Conservation (phyloP, 805 yeast genomes). For the Ogataea methylovora region DNA sequence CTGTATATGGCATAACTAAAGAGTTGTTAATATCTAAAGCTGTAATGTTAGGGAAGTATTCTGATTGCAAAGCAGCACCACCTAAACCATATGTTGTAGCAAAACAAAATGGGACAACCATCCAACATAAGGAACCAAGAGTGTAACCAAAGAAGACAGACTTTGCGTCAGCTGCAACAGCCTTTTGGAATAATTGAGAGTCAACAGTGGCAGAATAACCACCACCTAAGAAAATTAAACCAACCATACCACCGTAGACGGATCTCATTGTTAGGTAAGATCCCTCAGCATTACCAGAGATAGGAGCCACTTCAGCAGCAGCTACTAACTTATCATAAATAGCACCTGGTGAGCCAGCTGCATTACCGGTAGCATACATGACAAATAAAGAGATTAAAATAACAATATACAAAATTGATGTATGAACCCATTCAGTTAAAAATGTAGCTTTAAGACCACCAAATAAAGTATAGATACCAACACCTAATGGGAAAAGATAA, state of each 20-base stretch:
- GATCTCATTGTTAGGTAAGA: slow-evolving; percentile 23
- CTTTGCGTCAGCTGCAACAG: slow-evolving; percentile 31
- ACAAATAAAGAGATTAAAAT: slow-evolving; percentile 25
- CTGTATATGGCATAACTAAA: slow-evolving; percentile 44
- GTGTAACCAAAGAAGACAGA: slow-evolving; percentile 33
- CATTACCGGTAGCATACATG: slow-evolving; percentile 27
- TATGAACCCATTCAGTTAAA: slow-evolving; percentile 45
- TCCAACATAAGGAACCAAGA: slow-evolving; percentile 38
- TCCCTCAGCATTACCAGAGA: slow-evolving; percentile 14
- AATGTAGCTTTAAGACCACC: slow-evolving; percentile 52
- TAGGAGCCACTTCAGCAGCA: slow-evolving; percentile 24
- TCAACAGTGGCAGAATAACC: slow-evolving; percentile 27
- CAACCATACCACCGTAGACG: slow-evolving; percentile 26
- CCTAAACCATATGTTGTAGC: slow-evolving; percentile 15
- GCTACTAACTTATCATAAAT: slow-evolving; percentile 34
- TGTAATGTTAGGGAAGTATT: slow-evolving; percentile 18
- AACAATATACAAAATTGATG: slow-evolving; percentile 27
- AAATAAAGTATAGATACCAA: slow-evolving; percentile 37
- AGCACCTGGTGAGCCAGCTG: slow-evolving; percentile 36
- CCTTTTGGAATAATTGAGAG: slow-evolving; percentile 27
- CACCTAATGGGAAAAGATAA: slow-evolving; percentile 39
- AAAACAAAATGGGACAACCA: slow-evolving; percentile 28
- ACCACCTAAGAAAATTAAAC: slow-evolving; percentile 31
- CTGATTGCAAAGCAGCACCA: slow-evolving; percentile 30
- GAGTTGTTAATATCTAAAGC: slow-evolving; percentile 38